Base-by-base conservation (phyloP, 345 rosid genomes). In the Citropsis articulata region DNA sequence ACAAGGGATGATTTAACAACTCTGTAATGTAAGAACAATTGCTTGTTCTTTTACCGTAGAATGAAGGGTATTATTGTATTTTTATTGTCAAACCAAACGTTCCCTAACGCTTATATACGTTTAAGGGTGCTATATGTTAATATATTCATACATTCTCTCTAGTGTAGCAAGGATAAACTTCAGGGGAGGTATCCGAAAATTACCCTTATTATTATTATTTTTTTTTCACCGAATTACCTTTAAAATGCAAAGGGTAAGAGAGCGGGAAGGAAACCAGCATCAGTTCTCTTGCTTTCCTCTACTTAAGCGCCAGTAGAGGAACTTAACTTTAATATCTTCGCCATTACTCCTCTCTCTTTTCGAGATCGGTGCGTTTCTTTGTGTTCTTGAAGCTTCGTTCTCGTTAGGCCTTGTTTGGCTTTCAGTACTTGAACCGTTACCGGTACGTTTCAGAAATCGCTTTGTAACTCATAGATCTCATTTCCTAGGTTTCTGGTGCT, bases 231-330 rank as follows among this genome's bases (percentile, higher is more conserved):
- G 60, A 27, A 2, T 40, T 9, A 63, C 76, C 85, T 81, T 64
- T 78, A 79, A 83, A 85, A 74, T 75, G 84, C 69, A 75, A 84
- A 63, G 25, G 53, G 75, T 65, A 73, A 69, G 78, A 73, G 81
- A 86, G 90, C 88, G 88, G 90, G 89, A 88, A 84, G 84, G 30
- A 79, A 45, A 1, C 50, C 50, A 12, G 73, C 76, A 69, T 21
- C 80, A 66, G 72, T 78, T 75, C 75, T 78, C 73, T 71, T 72
- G 75, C 79, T 73, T 70, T 67, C 72, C 80, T 84, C 80, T 80
- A 76, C 85, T 53, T 68, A 53, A 81, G 73, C 72, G 60, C 72
- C 80, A 24, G 36, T 1, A 21, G 13, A 10, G 40, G 55, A 53
- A 66, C 64, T 81, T 27, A 30, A 59, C 48, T 66, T 45, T 45